Evolutionary conservation across 495 filamentous ascomycete species (phyloP), one percentile per base, ranked within the genome.

Genomic region (Neurospora tetrasperma): DNA sequence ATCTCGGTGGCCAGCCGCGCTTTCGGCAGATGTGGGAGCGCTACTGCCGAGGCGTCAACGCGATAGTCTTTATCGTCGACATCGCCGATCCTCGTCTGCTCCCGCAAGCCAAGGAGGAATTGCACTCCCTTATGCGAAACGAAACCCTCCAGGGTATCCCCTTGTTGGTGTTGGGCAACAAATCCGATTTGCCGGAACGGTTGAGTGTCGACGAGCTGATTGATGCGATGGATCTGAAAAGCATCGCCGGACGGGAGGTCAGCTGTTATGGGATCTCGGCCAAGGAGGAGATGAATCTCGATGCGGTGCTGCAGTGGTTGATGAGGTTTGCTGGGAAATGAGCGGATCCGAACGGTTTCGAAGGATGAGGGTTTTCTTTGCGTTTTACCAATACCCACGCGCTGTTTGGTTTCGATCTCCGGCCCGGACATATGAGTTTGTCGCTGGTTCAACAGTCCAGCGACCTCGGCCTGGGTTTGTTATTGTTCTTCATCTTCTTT

Each of bases 11-110:
- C 38, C 96, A 99, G 85, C 95, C 95, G 78, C 89, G 96, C 75
- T 99, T 98, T 84, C 92, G 96, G 75, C 91, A 93, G 73, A 99
- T 99, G 96, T 99, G 96, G 96, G 96, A 98, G 86, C 87, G 96
- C 77, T 99, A 99, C 82, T 99, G 96, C 84, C 92, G 94, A 68
- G 94, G 94, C 48, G 96, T 98, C 75, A 97, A 97, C 83, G 96
- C 96, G 74, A 98, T 99, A 76, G 94, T 99, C 70, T 99, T 97
- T 83, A 97, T 99, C 82, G 71, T 83, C 72, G 94, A 97, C 79
- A 93, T 94, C 70, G 93, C 94, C 73, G 94, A 97, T 80, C 84
- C 85, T 27, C 87, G 88, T 40, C 90, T 94, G 7, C 83, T 98
- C 44, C 93, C 93, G n/a, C 88, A 93, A 73, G 96, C 96, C 31